Conservation (phyloP, 306 rosid genomes). For the Glycine tomentella region DNA sequence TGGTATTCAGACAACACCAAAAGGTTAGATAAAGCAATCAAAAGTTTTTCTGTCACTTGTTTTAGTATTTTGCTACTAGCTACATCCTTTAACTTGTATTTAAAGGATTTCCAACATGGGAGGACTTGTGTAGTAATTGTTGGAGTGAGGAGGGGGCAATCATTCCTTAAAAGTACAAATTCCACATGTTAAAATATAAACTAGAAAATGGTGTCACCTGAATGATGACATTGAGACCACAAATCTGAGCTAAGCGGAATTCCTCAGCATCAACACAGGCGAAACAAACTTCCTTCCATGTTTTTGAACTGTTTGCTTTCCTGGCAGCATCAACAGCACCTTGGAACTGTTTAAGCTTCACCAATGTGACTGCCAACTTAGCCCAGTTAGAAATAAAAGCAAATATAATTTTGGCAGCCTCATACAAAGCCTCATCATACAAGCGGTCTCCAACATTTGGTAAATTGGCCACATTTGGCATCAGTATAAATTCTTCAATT, state of each 20-base stretch:
- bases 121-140: too few species aligned
- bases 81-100: too few species aligned
- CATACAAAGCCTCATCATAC: constrained; percentile 87
- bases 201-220: constrained; percentile 58
- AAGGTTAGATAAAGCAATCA: not conserved
- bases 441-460: constrained; percentile 89
- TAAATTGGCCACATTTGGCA: constrained; percentile 50
- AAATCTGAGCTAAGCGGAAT: constrained; percentile 92
- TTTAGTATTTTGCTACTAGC: too few species aligned
- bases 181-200: too few species aligned
- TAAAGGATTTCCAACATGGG: too few species aligned
- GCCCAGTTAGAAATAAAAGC: constrained; percentile 60
- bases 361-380: constrained; percentile 85
- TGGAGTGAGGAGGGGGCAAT: too few species aligned
- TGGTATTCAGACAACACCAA: too few species aligned
- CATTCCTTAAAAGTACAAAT: too few species aligned
- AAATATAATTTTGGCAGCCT: constrained; percentile 90
- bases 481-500: constrained; percentile 86
- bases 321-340: constrained; percentile 97
- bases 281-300: constrained; percentile 62
- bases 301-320: too few species aligned
- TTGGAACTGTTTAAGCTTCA: constrained; percentile 87
- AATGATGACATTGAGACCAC: constrained; percentile 92
- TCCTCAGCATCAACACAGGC: constrained; percentile 99
- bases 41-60: constrained; percentile 11